Conservation (phyloP, 2,329 filamentous ascomycete species). For the Tolypocladium inflatum region DNA sequence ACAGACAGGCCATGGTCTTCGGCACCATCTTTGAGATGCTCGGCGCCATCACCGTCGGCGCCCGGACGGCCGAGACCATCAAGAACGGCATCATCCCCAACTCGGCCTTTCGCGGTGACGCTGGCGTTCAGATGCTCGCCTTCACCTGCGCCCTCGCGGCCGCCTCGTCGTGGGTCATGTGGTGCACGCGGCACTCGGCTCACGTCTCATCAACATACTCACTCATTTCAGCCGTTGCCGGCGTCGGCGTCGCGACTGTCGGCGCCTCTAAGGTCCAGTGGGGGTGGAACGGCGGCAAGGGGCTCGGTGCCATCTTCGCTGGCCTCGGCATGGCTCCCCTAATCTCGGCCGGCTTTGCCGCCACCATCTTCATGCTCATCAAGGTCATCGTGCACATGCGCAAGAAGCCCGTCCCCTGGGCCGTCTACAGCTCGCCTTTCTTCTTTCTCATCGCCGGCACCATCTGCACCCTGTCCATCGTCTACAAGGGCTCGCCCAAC, state of each 20-base stretch:
- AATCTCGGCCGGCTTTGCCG: constrained; percentile 55
- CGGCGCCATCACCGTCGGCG: constrained; percentile 56
- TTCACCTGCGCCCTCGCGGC: constrained; percentile 54
- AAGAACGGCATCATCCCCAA: constrained; percentile 64
- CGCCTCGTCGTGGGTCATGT: constrained; percentile 66
- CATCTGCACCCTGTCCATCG: constrained; percentile 66
- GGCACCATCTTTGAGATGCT: constrained; percentile 57
- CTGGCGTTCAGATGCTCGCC: constrained; percentile 59
- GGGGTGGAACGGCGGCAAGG: constrained; percentile 61
- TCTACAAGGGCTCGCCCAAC: constrained; percentile 71
- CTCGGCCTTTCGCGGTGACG: constrained; percentile 44
- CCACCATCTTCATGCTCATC: constrained; percentile 62
- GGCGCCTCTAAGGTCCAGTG: constrained; percentile 53
- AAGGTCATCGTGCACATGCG: constrained; percentile 56
- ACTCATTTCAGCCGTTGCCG: constrained; percentile 55
- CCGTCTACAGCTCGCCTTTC: constrained; percentile 62
- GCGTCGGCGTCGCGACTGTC: constrained; percentile 56
- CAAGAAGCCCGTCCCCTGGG: constrained; percentile 62
- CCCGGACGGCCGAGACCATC: constrained; percentile 63
- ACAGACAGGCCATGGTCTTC: constrained; percentile 57
- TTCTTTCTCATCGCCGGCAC: constrained; percentile 71
- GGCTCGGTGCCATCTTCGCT: constrained; percentile 62
- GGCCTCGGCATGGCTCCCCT: constrained; percentile 61
- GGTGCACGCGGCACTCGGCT: constrained; percentile 62
- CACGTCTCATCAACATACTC: constrained; percentile 65